These are phyloP conservation scores for bread wheat (Triticum aestivum) DNA, from an alignment of 176 grass and related monocot genomes.

Conservation along the genomic window IWGSC_CS_RefSeq_v2.1 NC_057794.1:135508277-135508776, in stretches of 20 bases:
- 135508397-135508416: background rate
- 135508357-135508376: constrained; percentile 4
- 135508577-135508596: background rate
- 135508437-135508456: background rate
- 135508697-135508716: background rate
- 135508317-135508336: background rate
- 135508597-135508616: background rate
- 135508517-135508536: background rate
- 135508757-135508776: background rate
- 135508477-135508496: constrained; percentile 3
- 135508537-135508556: background rate
- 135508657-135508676: background rate
- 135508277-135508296: constrained; percentile 77
- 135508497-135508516: background rate
- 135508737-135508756: background rate
- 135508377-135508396: background rate
- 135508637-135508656: background rate
- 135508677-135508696: background rate
- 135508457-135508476: constrained; percentile 14
- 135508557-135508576: background rate
- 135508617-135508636: background rate
- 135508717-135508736: background rate
- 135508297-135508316: constrained; percentile 44
- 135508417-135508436: background rate
- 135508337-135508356: background rate